Evolutionary conservation across 179 eudicot genomes (phyloP).

Genomic region (Actinidia chinensis): DNA sequence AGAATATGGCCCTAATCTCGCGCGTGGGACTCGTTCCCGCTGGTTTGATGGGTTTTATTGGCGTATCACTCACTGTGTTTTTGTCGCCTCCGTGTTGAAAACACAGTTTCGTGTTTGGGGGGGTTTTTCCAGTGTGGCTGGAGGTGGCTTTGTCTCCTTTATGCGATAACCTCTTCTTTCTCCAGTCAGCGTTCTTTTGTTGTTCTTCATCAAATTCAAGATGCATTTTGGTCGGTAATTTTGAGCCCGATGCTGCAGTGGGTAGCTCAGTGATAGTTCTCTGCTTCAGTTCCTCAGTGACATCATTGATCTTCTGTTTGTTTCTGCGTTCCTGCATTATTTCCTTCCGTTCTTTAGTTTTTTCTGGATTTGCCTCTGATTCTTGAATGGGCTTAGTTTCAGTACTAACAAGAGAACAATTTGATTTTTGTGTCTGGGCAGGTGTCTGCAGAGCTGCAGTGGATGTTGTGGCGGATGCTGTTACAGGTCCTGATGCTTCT

Average conservation of each 20-base stretch:
- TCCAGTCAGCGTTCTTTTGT: constrained; percentile 12
- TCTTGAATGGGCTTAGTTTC: constrained; percentile 10
- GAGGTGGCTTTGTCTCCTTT: constrained; percentile 31
- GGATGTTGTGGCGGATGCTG: background rate
- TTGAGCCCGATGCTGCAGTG: constrained; percentile 17
- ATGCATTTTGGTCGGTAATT: constrained; percentile 13
- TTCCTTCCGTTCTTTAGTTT: constrained; percentile 28
- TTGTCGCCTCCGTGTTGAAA: constrained; percentile 30
- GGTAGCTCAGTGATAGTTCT: constrained; percentile 16
- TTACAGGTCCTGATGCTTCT: constrained; percentile 9
- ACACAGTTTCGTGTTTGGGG: constrained; percentile 26
- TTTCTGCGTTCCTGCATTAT: constrained; percentile 16
- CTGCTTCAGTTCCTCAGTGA: constrained; percentile 21
- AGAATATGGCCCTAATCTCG: constrained; percentile 42
- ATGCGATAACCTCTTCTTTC: constrained; percentile 23
- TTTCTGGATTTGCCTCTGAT: constrained; percentile 25
- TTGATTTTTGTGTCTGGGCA: background rate
- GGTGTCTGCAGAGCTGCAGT: constrained; percentile 5
- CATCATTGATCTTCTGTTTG: constrained; percentile 16
- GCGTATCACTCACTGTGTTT: constrained; percentile 21
- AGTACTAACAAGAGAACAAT: background rate
- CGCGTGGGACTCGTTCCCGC: constrained; percentile 30
- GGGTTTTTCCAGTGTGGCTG: constrained; percentile 14
- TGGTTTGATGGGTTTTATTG: constrained; percentile 30
- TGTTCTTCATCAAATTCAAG: constrained; percentile 23